Evolutionary conservation across 208 protist species (phyloP).

Genomic region (Trypanosoma rangeli): DNA sequence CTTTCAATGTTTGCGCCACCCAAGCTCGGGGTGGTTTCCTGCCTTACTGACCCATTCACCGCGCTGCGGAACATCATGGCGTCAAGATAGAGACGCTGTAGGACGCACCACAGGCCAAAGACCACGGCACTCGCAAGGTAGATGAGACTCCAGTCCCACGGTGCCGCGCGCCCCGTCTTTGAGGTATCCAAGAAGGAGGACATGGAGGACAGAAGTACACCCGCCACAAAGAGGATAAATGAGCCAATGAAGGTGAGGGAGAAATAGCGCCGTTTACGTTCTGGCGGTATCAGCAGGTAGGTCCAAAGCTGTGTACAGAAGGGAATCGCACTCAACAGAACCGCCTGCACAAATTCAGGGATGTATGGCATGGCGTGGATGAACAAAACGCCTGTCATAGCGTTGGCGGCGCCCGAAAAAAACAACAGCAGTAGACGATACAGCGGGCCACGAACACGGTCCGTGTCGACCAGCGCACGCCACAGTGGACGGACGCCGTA

Average conservation of each 20-base stretch:
- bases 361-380: slow-evolving; percentile 74
- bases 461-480: slow-evolving; percentile 48
- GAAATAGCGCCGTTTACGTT: slow-evolving; percentile 72
- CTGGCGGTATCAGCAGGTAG: slow-evolving; percentile 64
- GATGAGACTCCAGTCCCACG: slow-evolving; percentile 65
- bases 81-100: slow-evolving; percentile 82
- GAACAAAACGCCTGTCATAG: slow-evolving; percentile 44
- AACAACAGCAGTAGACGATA: slow-evolving; percentile 76
- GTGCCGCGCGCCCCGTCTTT: slow-evolving; percentile 23
- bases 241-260: slow-evolving; percentile 67
- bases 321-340: slow-evolving; percentile 71
- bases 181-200: slow-evolving; percentile 44
- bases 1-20: neutral
- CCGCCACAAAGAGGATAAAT: slow-evolving; percentile 64
- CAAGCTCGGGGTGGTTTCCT: neutral
- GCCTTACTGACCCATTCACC: neutral
- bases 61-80: slow-evolving; percentile 33
- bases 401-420: slow-evolving; percentile 68
- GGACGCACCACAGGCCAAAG: slow-evolving; percentile 79
- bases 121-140: slow-evolving; percentile 73
- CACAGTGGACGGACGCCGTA: slow-evolving; percentile 48
- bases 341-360: slow-evolving; percentile 76
- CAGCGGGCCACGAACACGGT: slow-evolving; percentile 47
- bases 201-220: slow-evolving; percentile 57
- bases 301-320: slow-evolving; percentile 82